phyloP scores from a whole-genome alignment of 169 alveolate genomes.

The Cryptosporidium andersoni region DNA sequence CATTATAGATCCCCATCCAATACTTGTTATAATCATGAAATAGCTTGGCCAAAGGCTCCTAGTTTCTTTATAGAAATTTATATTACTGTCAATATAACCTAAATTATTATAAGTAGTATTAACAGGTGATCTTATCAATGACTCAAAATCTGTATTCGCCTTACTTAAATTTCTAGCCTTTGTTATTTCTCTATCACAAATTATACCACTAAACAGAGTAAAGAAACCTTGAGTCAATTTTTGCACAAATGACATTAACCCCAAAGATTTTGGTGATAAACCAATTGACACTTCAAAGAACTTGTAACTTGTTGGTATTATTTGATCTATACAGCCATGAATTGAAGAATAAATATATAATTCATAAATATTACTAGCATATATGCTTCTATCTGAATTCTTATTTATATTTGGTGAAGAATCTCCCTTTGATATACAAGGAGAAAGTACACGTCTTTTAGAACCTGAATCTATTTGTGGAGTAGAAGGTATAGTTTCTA shows the following conservation, averaged over 20 bases:
- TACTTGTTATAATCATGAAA: slow-evolving; percentile 62
- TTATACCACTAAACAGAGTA: slow-evolving; percentile 41
- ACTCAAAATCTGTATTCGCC: not conserved
- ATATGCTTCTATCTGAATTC: slow-evolving; percentile 2
- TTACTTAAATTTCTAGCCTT: not conserved
- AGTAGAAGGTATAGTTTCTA: slow-evolving; percentile 31
- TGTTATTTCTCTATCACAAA: slow-evolving; percentile 33
- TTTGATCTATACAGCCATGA: slow-evolving; percentile 62
- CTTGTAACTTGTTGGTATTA: slow-evolving; percentile 57
- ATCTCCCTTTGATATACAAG: not conserved
- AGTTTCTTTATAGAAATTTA: not conserved
- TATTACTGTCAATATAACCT: not conserved
- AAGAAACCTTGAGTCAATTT: slow-evolving; percentile 53
- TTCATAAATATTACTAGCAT: slow-evolving; percentile 10
- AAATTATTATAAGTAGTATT: not conserved
- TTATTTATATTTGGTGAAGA: not conserved
- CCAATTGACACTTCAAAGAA: slow-evolving; percentile 41
- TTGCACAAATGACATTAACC: slow-evolving; percentile 55
- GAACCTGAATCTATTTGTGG: slow-evolving; percentile 21
- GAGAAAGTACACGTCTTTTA: slow-evolving; percentile 4
- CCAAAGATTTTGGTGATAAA: slow-evolving; percentile 52
- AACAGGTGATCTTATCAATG: not conserved
- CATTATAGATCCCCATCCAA: slow-evolving; percentile 67
- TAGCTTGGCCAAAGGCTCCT: slow-evolving; percentile 58
- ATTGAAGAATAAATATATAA: slow-evolving; percentile 46